Base-by-base conservation (phyloP, 768 basidiomycete genomes). In the Pleurotus sapidus region DNA sequence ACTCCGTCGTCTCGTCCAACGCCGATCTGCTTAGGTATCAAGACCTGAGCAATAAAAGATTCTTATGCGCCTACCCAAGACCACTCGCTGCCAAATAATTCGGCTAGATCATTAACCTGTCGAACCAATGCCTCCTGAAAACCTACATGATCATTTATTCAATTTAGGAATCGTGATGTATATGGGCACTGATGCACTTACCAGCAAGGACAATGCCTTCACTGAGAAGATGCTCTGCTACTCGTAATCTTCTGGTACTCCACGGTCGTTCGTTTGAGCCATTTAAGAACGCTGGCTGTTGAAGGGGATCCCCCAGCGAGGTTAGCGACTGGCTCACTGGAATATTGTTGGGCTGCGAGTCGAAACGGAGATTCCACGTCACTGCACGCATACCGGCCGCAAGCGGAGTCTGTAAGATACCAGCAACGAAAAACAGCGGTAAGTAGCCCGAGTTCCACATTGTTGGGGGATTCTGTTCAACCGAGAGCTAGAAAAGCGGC, bases 1-100 rank as follows among this genome's bases (percentile, higher is more conserved):
- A 67, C 67, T 3, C 86, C 86, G 61, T 88, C 82, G 55, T 84
- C 79, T n/a, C 86, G 72, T 0, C 85, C 86, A 0, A 86, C 83
- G 1, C 84, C 86, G 18, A 85, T 76, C 78, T 82, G 39, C 40
- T 4, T 34, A 20, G 20, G 20, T 34, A 34, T 34, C 30, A 34
- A 34, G 30, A 7, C 30, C 30, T 34, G 30, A 34, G 30, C 30
- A 34, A 11, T 11, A 34, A 11, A 34, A 34, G 30, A 34, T 34
- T 11, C 1, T 34, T 34, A 34, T 34, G 2, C 30, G 9, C 77
- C 50, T 55, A 82, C 82, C 79, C 80, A 82, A 14, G 68, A 75
- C 79, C 81, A 88, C 3, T 74, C 74, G 3, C 69, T 57, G 0
- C 86, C 86, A 12, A 88, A 74, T 3, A 88, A 72, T 46, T 75